A percentile compares a stretch with the other conserved stretches of the same genome.
Conservation (phyloP, 1,139 yeast species). For the Yamadazyma dushanensis region DNA sequence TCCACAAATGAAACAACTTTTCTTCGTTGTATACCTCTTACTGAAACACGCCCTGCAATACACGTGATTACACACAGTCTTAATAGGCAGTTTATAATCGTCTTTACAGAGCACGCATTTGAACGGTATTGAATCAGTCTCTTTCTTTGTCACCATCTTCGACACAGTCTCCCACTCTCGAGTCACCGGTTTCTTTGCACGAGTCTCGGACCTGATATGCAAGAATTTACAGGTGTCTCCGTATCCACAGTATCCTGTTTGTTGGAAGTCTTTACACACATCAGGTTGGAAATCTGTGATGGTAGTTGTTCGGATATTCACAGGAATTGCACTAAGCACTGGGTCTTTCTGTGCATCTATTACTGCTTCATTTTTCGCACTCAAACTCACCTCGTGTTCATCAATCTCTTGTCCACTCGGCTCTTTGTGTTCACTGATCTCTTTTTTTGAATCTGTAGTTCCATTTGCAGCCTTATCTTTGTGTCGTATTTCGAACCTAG, state of each 20-base stretch:
- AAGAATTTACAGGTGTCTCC: conserved; percentile 98
- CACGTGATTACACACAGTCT: conserved; percentile 64
- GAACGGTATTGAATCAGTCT: conserved; percentile 47
- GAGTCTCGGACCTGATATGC: conserved; percentile 86
- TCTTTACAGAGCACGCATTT: conserved; percentile 64
- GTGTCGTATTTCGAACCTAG: neutral
- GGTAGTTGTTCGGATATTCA: conserved; percentile 67
- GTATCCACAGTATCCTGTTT: conserved; percentile 94
- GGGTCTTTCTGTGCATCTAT: conserved; percentile 7
- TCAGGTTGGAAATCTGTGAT: conserved; percentile 92
- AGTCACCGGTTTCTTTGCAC: conserved; percentile 65
- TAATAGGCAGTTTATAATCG: conserved; percentile 58
- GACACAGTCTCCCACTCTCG: conserved; percentile 67
- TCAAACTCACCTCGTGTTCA: neutral
- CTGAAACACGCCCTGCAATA: conserved; percentile 69
- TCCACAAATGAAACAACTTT: conserved; percentile 59
- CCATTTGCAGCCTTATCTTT: neutral
- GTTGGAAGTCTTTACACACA: conserved; percentile 88
- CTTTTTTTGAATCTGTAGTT: neutral
- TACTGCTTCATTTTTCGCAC: conserved; percentile 8
- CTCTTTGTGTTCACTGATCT: too few relatives aligned
- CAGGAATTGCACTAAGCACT: conserved; percentile 32
- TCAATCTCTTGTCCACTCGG: too few relatives aligned
- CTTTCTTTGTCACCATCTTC: conserved; percentile 9
- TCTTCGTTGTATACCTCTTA: conserved; percentile 43